Evolutionary conservation across 805 yeast species (phyloP).

Genomic region (Wickerhamiella dianesei): DNA sequence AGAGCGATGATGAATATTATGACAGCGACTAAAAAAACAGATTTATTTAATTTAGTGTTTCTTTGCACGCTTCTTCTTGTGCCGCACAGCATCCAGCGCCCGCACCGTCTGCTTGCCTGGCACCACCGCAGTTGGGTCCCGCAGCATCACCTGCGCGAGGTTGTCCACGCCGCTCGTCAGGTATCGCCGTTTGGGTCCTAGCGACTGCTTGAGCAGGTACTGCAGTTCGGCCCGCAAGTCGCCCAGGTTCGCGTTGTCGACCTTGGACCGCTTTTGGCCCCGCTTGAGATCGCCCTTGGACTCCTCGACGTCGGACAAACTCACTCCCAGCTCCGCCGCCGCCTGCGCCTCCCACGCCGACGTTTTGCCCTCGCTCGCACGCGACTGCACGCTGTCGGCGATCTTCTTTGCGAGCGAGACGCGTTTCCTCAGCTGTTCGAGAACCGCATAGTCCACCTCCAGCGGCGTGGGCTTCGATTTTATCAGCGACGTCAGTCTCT

Average conservation of each 20-base stretch:
- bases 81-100: constrained; percentile 16
- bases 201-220: constrained; percentile 16
- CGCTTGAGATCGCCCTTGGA: constrained; percentile 29
- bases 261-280: constrained; percentile 34
- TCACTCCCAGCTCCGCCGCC: constrained; percentile 85
- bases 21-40: constrained; percentile 33
- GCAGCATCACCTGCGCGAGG: constrained; percentile 22
- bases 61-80: constrained; percentile 1
- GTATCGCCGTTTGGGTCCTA: constrained; percentile 21
- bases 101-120: constrained; percentile 14
- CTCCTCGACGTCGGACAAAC: constrained; percentile 39
- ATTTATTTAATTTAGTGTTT: neutral
- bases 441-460: constrained; percentile 63
- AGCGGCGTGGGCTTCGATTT: constrained; percentile 44
- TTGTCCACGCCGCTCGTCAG: constrained; percentile 24
- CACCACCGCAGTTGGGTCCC: constrained; percentile 13
- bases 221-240: constrained; percentile 18
- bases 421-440: constrained; percentile 58
- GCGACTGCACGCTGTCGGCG: constrained; percentile 55
- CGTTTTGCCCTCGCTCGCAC: constrained; percentile 36
- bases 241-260: constrained; percentile 7
- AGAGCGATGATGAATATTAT: constrained; percentile 76
- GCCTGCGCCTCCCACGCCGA: constrained; percentile 76
- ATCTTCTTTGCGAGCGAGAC: constrained; percentile 55
- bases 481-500: constrained; percentile 50